A percentile compares a stretch with the other conserved stretches of the same genome.
phyloP scores from a whole-genome alignment of 2,329 filamentous ascomycete species.

The Clonostachys solani region DNA sequence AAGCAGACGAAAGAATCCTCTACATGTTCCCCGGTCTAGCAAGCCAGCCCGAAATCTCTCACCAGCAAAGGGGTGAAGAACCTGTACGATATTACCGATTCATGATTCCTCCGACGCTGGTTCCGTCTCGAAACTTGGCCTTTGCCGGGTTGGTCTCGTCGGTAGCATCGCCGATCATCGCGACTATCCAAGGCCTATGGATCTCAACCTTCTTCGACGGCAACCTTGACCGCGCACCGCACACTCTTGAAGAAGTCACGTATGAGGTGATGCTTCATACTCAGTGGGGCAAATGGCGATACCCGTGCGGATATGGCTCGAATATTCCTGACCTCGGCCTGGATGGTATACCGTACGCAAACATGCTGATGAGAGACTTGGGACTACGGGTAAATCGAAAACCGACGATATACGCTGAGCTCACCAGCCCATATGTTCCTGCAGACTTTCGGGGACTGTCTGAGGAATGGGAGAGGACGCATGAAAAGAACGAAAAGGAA shows the following conservation, averaged over 20 bases:
- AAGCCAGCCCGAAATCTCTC: slow-evolving; percentile 10
- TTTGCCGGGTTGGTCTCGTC: slow-evolving; percentile 23
- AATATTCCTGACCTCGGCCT: slow-evolving; percentile 61
- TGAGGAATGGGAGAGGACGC: slow-evolving; percentile 10
- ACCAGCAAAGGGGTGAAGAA: slow-evolving; percentile 9
- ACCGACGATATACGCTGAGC: not conserved
- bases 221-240: slow-evolving; percentile 27
- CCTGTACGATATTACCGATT: slow-evolving; percentile 17
- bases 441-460: slow-evolving; percentile 14
- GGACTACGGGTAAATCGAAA: slow-evolving; percentile 37
- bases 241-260: slow-evolving; percentile 32
- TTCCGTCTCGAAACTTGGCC: slow-evolving; percentile 19
- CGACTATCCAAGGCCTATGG: slow-evolving; percentile 41
- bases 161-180: slow-evolving; percentile 24
- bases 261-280: slow-evolving; percentile 59
- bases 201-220: slow-evolving; percentile 51
- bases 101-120: slow-evolving; percentile 11
- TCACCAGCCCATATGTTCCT: slow-evolving; percentile 4
- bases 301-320: slow-evolving; percentile 59
- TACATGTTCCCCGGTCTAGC: slow-evolving; percentile 10
- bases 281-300: slow-evolving; percentile 67
- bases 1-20: slow-evolving; percentile 10
- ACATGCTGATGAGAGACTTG: slow-evolving; percentile 58
- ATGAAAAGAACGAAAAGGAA: no score
- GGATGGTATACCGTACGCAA: slow-evolving; percentile 47